Evolutionary conservation across 23 red algal species (phyloP).

Genomic region (Gracilariopsis chorda): DNA sequence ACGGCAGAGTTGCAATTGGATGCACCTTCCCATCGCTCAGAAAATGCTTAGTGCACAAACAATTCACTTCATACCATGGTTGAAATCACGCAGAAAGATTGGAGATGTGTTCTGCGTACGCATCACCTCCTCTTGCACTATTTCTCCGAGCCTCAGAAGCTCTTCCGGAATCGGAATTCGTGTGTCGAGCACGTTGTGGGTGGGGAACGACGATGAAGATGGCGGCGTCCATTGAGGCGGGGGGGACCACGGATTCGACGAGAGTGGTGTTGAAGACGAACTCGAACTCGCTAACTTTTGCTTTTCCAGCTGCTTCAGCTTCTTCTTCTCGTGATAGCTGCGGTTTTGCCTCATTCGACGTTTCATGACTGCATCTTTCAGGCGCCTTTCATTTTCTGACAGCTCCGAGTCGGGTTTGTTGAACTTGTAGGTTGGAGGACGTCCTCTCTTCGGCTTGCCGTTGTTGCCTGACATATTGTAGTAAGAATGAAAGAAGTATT

Average conservation of each 20-base stretch:
- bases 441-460: slow-evolving; percentile 37
- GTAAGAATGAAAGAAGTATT: no score
- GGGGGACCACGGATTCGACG: not conserved
- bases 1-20: no score
- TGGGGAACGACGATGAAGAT: not conserved
- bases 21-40: no score
- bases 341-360: slow-evolving; percentile 83
- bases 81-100: not conserved
- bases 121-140: not conserved
- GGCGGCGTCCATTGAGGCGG: not conserved
- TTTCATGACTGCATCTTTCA: slow-evolving; percentile 82
- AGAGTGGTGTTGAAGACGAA: not conserved
- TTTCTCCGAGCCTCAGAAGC: not conserved
- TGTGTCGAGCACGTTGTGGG: not conserved
- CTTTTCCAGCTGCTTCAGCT: slow-evolving; percentile 28
- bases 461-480: not conserved
- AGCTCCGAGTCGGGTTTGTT: slow-evolving; percentile 79
- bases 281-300: not conserved
- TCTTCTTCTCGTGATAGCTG: slow-evolving; percentile 82
- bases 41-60: no score
- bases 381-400: slow-evolving; percentile 81
- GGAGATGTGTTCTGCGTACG: not conserved
- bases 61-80: not conserved
- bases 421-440: slow-evolving; percentile 83
- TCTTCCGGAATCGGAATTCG: not conserved